phyloP scores from a whole-genome alignment of 2,329 filamentous ascomycete genomes.

The Exserohilum rostratum region DNA sequence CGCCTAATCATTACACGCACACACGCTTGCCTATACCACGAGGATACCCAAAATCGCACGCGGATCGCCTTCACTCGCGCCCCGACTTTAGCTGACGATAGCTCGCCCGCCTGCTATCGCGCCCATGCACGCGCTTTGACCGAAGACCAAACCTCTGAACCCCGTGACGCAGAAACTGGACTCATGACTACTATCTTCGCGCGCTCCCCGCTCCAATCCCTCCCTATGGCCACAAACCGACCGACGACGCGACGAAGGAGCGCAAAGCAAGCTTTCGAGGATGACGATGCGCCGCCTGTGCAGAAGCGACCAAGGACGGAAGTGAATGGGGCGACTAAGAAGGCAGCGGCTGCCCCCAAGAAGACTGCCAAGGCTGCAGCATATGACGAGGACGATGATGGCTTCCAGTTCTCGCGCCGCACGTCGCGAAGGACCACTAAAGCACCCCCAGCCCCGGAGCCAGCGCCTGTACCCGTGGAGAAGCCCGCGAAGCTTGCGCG shows the following conservation, averaged over 20 bases:
- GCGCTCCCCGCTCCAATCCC: slow-evolving; percentile 52
- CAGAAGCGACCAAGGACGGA: slow-evolving; percentile 53
- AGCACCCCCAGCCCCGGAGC: slow-evolving; percentile 32
- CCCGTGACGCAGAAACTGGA: slow-evolving; percentile 34
- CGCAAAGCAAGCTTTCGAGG: slow-evolving; percentile 52
- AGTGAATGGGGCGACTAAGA: slow-evolving; percentile 46
- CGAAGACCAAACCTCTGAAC: slow-evolving; percentile 28
- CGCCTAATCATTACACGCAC: slow-evolving; percentile 38
- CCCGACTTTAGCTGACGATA: slow-evolving; percentile 7
- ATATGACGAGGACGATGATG: slow-evolving; percentile 56
- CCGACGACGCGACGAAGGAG: slow-evolving; percentile 54
- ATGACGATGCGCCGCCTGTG: slow-evolving; percentile 53
- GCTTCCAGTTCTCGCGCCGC: slow-evolving; percentile 55
- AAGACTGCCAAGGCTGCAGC: slow-evolving; percentile 50
- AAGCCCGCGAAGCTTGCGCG: slow-evolving; percentile 31
- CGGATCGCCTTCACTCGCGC: slow-evolving; percentile 8
- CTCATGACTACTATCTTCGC: slow-evolving; percentile 46
- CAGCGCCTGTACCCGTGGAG: slow-evolving; percentile 41
- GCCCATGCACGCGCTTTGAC: slow-evolving; percentile 47
- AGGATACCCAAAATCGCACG: slow-evolving; percentile 5
- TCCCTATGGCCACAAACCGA: slow-evolving; percentile 56
- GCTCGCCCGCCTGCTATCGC: slow-evolving; percentile 25
- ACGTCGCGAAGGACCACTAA: slow-evolving; percentile 47
- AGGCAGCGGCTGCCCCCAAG: slow-evolving; percentile 41
- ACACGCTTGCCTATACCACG: slow-evolving; percentile 11